Evolutionary conservation across 805 yeast genomes (phyloP).

Genomic region (Pichia insulana): DNA sequence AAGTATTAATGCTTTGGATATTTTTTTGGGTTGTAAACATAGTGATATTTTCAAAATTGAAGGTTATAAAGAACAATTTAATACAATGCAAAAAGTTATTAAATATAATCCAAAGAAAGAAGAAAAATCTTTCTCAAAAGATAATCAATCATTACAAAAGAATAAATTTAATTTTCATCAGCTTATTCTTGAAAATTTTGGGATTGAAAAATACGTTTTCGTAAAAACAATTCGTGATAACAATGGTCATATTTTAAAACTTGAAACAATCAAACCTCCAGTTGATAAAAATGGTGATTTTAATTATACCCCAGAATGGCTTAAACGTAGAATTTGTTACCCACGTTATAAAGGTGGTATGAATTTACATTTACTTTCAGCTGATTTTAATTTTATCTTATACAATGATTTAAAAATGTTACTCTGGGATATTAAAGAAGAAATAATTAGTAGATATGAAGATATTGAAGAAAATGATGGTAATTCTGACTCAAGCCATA

Average conservation of each 20-base stretch:
- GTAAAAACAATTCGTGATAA: constrained; percentile 32
- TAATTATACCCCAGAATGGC: constrained; percentile 26
- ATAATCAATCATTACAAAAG: neutral
- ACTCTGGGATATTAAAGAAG: constrained; percentile 23
- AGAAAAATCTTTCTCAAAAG: neutral
- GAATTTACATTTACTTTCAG: constrained; percentile 29
- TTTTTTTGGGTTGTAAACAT: constrained; percentile 7
- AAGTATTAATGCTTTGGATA: constrained; percentile 5
- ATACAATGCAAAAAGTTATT: constrained; percentile 3
- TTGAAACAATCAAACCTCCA: constrained; percentile 26
- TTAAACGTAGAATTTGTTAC: constrained; percentile 32
- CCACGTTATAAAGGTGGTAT: constrained; percentile 38
- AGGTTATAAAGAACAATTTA: constrained; percentile 8
- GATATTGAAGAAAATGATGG: neutral
- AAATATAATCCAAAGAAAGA: constrained; percentile 3
- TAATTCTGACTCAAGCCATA: neutral
- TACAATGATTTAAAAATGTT: constrained; percentile 26
- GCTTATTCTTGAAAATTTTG: constrained; percentile 13
- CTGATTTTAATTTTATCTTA: constrained; percentile 15
- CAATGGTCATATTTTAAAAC: constrained; percentile 30
- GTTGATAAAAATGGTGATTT: constrained; percentile 8
- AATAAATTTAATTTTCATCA: constrained; percentile 15
- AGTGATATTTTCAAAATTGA: constrained; percentile 6
- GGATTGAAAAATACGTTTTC: constrained; percentile 23
- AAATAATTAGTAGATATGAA: constrained; percentile 7